These are phyloP conservation scores for Cardiospermum halicacabum DNA, from an alignment of 345 rosid species.

Conservation along the genomic window DNA sequence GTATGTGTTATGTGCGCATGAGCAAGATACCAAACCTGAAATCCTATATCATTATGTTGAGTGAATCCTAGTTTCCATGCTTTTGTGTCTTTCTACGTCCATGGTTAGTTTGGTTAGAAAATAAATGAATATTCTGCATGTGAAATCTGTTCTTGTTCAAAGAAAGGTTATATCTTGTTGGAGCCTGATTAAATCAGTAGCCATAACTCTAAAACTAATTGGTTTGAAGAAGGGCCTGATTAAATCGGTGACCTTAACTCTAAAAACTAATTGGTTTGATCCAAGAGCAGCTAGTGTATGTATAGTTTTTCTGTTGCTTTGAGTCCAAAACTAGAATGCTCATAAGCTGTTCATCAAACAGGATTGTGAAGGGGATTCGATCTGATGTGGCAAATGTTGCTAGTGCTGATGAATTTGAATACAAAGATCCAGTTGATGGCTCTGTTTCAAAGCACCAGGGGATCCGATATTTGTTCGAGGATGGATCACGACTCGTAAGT, in stretches of 20 bases:
- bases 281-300: neutral
- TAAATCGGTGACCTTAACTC: neutral
- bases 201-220: neutral
- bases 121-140: neutral
- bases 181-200: neutral
- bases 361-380: slow-evolving; percentile 60
- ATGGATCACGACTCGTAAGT: slow-evolving; percentile 91
- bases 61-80: no score
- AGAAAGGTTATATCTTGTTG: no score
- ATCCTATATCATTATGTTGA: no score
- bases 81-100: no score
- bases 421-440: slow-evolving; percentile 96
- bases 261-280: neutral
- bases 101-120: no score
- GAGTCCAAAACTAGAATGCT: neutral
- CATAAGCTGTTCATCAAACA: slow-evolving; percentile 19
- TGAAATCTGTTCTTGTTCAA: neutral
- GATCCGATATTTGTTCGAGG: slow-evolving; percentile 87
- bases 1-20: no score
- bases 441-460: slow-evolving; percentile 96
- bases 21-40: no score
- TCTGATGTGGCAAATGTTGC: slow-evolving; percentile 72
- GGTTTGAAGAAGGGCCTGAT: neutral
- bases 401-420: slow-evolving; percentile 90
- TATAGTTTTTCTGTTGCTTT: neutral